These are phyloP conservation scores for Drechslerella coelobrocha DNA, from an alignment of 2,329 filamentous ascomycete species.

Conservation along the genomic window DNA sequence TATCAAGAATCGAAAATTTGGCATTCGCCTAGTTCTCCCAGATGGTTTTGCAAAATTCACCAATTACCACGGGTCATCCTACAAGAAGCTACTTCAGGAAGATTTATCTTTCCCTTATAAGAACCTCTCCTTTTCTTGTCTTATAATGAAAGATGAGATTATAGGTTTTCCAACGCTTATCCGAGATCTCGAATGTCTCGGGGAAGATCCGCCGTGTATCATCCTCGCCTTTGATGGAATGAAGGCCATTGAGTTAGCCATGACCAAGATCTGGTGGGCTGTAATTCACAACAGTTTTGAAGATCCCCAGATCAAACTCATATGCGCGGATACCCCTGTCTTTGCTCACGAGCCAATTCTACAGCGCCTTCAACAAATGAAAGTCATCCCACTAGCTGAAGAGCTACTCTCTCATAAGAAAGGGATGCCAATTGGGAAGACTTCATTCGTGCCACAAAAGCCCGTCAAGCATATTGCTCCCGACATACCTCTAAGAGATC, in stretches of 20 bases:
- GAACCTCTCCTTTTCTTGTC: conserved; percentile 68
- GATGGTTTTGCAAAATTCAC: conserved; percentile 56
- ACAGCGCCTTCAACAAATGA: conserved; percentile 65
- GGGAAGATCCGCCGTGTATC: conserved; percentile 61
- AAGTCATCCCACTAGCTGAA: conserved; percentile 65
- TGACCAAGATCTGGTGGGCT: conserved; percentile 22
- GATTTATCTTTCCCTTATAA: conserved; percentile 63
- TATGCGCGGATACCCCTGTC: conserved; percentile 69
- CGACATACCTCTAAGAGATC: conserved; percentile 8
- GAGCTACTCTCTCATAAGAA: conserved; percentile 61
- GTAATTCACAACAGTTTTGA: conserved; percentile 57
- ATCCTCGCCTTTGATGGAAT: conserved; percentile 61
- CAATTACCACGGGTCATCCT: conserved; percentile 55
- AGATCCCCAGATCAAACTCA: conserved; percentile 60
- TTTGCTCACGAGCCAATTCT: conserved; percentile 75
- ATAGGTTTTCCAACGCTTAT: conserved; percentile 69
- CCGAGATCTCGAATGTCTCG: conserved; percentile 62
- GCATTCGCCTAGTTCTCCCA: conserved; percentile 59
- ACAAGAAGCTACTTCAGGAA: conserved; percentile 59
- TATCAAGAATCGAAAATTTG: conserved; percentile 49
- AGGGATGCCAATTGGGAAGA: conserved; percentile 28
- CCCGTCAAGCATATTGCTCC: conserved; percentile 55
- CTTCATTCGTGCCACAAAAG: conserved; percentile 25
- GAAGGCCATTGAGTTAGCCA: conserved; percentile 5
- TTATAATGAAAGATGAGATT: conserved; percentile 64